These are phyloP conservation scores for Porodaedalea pini DNA, from an alignment of 1,284 basidiomycete genomes.

Conservation along the genomic window DNA sequence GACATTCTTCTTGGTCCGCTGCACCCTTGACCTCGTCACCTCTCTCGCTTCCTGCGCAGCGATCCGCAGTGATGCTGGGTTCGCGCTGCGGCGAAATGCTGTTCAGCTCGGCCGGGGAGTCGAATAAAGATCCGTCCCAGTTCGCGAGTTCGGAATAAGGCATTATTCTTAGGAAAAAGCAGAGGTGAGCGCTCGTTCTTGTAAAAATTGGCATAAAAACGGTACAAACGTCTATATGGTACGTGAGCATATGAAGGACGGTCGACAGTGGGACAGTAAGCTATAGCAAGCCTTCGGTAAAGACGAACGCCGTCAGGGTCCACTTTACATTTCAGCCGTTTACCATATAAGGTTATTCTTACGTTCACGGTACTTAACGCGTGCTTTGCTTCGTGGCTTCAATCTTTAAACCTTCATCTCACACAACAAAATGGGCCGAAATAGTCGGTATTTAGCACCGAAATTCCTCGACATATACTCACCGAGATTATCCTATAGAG, in stretches of 20 bases:
- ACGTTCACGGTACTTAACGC: neutral
- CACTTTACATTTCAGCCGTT: neutral
- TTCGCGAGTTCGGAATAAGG: constrained; percentile 17
- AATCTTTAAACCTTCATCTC: neutral
- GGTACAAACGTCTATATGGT: no score
- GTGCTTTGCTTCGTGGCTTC: neutral
- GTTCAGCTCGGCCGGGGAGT: neutral
- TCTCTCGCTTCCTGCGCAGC: neutral
- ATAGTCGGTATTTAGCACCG: constrained; percentile 41
- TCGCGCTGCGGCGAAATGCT: neutral
- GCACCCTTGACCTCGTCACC: neutral
- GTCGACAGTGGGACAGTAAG: neutral
- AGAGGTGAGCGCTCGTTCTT: neutral
- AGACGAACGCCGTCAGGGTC: constrained; percentile 4
- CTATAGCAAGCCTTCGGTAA: no score
- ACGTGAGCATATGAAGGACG: neutral
- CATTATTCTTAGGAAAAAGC: constrained; percentile 3
- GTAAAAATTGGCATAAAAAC: neutral
- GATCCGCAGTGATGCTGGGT: neutral
- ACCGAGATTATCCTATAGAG: neutral
- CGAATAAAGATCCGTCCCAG: constrained; percentile 13
- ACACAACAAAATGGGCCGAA: constrained; percentile 46
- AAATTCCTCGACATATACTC: neutral
- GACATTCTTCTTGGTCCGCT: neutral
- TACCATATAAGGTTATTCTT: neutral